Evolutionary conservation across 2,329 filamentous ascomycete species (phyloP), one percentile per base, ranked within the genome.

Genomic region (Aureobasidium sp.): DNA sequence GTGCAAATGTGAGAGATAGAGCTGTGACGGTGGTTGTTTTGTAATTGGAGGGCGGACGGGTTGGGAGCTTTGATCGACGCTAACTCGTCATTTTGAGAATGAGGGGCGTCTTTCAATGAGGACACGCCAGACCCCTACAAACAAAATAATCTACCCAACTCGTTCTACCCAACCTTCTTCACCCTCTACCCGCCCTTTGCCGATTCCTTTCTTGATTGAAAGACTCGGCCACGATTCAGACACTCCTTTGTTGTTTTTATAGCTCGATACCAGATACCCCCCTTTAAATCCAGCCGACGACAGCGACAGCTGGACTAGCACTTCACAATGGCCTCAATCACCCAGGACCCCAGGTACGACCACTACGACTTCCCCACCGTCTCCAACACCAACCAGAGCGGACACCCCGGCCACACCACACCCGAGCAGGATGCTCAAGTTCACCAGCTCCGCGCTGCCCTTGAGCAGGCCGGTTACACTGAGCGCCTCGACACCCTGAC

Each of bases 401-500:
- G 94, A 67, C 91, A 97, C 76, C 87, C 93, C 65, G 94, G 94
- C 73, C 85, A 95, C 77, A 88, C 95, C 70, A 94, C 88, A 61
- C 81, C 85, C 63, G 84, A 89, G 75, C 91, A 97, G 80, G 89
- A 96, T 84, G 91, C 91, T 60, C 87, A 93, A 78, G 88, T 97
- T 52, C 79, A 86, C 72, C 90, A 97, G 82, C 82, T 99, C 74
- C 87, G 94, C 66, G 79, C 85, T 77, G 83, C 89, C 82, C 85
- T 99, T 64, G 94, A 97, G 84, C 78, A 86, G 68, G 86, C 87
- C 73, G 92, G 92, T 62, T 89, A 85, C 79, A 93, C 82, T 27
- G 85, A 95, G 70, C 84, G 91, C 70, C 82, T 99, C 72, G 94
- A 99, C 76, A 97, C 92, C 39, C 75, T 97, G 79, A 97, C 91